Base-by-base conservation (phyloP, 352 stramenopile species). In the Phytophthora sojae region DNA sequence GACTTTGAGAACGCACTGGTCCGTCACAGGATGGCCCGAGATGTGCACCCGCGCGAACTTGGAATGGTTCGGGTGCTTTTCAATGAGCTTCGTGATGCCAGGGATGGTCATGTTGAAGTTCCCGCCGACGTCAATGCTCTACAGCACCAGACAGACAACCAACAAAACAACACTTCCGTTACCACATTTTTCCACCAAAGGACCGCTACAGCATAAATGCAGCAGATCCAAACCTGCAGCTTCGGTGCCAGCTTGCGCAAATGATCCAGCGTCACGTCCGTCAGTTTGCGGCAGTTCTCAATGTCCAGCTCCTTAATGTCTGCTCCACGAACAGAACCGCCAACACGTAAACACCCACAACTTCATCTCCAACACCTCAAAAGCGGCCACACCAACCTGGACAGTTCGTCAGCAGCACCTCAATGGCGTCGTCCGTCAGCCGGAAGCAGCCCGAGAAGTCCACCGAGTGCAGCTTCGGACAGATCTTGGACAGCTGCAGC, bases 91-190 rank as follows among this genome's bases (percentile, higher is more conserved):
- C 9, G 87, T 96, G 71, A 97, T 92, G 39, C 85, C 90, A 11
- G 73, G 51, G 63, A 97, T 82, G 30, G 89, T 96, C 90, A 97
- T 97, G 73, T 97, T 97, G 65, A 96, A 96, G 71, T 96, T 91
- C 6, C 90, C 90, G 14, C 90, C 86, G 3, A 97, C 57, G 51
- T 97, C 90, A 57, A 97, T 87, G 67, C 88, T 92, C 88, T 97
- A 39, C 25, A 72, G 6, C 21, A 49, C 67, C 6, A 59, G 19
- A 44, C 9, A 19, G 50, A 29, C 11, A 12, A 19, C 19, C 32
- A 30, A 15, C 51, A 68, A 23, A 7, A 25, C 19, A 6, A 7
- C 45, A 53, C 19, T 0, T 29, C 19, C 19, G 45, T 29, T 19
- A 53, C 17, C 17, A 25, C 42, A 23, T 19, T 23, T 23, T 45